phyloP scores from a whole-genome alignment of 176 grass and related monocot genomes.

The Carex myosuroides region DNA sequence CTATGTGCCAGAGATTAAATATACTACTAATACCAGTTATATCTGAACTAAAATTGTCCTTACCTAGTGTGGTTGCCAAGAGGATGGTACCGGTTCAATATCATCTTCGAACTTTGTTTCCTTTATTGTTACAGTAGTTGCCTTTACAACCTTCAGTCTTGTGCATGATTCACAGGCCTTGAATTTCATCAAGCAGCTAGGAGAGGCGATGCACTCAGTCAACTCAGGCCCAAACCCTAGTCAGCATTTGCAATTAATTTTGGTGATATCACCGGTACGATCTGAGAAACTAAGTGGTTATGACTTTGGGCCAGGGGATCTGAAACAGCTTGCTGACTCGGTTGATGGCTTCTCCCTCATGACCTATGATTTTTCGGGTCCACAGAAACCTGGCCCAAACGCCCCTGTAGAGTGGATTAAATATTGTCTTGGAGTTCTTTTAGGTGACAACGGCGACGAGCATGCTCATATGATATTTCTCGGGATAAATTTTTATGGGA shows the following conservation, averaged over 20 bases:
- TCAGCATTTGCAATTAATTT: slow-evolving; percentile 62
- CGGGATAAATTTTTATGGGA: slow-evolving; percentile 93
- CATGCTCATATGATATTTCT: slow-evolving; percentile 74
- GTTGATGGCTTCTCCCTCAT: slow-evolving; percentile 93
- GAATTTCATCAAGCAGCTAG: slow-evolving; percentile 72
- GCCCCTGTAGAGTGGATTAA: slow-evolving; percentile 80
- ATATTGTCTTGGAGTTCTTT: slow-evolving; percentile 51
- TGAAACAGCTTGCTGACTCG: slow-evolving; percentile 47
- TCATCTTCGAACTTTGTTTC: not conserved
- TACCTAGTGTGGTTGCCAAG: not conserved
- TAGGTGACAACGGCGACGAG: slow-evolving; percentile 26
- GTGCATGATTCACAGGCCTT: slow-evolving; percentile 39
- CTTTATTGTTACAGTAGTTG: slow-evolving; percentile 11
- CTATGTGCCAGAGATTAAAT: slow-evolving; percentile 6
- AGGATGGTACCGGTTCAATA: not conserved
- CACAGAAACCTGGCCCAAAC: slow-evolving; percentile 83
- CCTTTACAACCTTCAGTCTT: not conserved
- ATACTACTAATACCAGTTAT: slow-evolving; percentile 19
- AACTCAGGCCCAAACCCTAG: slow-evolving; percentile 35
- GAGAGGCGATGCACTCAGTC: slow-evolving; percentile 64
- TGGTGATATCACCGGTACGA: slow-evolving; percentile 64
- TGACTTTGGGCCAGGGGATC: slow-evolving; percentile 67
- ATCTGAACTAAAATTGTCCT: slow-evolving; percentile 3
- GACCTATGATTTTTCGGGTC: slow-evolving; percentile 96
- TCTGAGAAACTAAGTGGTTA: slow-evolving; percentile 43